Conservation (phyloP, 495 filamentous ascomycete genomes). For the Daldinia childiae region DNA sequence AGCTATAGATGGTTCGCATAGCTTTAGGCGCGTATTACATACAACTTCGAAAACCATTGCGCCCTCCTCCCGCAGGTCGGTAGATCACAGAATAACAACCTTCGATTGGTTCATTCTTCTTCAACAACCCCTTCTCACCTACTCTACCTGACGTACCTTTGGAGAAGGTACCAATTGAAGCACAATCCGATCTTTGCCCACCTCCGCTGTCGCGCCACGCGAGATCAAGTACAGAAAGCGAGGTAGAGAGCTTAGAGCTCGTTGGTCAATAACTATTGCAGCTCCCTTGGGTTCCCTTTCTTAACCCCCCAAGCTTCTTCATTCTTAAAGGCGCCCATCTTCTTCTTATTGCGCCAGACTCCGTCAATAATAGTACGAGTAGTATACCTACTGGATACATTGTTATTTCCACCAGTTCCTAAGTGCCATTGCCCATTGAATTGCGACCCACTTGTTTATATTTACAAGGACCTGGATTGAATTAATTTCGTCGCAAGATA, state of each 20-base stretch:
- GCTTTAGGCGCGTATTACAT: not conserved
- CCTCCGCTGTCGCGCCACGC: too few relatives aligned
- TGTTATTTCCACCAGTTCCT: constrained; percentile 15
- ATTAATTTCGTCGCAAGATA: constrained; percentile 19
- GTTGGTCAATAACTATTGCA: constrained; percentile 32
- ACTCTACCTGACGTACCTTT: too few relatives aligned
- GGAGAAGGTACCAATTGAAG: too few relatives aligned
- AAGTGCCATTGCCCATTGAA: constrained; percentile 21
- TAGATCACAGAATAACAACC: constrained; percentile 26
- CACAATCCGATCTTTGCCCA: too few relatives aligned
- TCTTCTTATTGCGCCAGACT: constrained; percentile 22
- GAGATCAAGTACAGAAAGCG: too few relatives aligned
- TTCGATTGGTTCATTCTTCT: constrained; percentile 22
- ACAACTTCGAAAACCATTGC: constrained; percentile 13
- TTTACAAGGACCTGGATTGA: constrained; percentile 15
- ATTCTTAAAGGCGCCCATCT: constrained; percentile 10
- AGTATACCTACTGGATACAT: not conserved
- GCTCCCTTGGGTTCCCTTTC: constrained; percentile 24
- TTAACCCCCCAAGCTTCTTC: constrained; percentile 9
- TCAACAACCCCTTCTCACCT: not conserved
- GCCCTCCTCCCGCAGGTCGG: constrained; percentile 34
- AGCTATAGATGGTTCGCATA: not conserved
- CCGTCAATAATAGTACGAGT: not conserved
- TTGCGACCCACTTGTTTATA: constrained; percentile 15
- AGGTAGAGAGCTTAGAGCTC: constrained; percentile 32